phyloP scores from a whole-genome alignment of 2,329 filamentous ascomycete species.

The Curvularia lunata region DNA sequence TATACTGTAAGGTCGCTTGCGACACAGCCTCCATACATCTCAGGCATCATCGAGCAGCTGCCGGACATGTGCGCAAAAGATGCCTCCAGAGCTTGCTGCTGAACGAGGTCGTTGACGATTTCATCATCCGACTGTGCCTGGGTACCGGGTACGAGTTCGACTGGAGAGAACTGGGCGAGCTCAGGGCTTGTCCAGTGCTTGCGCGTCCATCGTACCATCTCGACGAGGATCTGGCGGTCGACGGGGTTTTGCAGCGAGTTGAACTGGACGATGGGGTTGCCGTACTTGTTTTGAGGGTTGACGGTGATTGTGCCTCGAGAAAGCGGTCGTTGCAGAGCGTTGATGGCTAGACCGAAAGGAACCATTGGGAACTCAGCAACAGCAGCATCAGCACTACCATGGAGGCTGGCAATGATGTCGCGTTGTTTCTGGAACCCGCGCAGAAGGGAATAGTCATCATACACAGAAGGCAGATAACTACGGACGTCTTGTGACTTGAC shows the following conservation, averaged over 20 bases:
- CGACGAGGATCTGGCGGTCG: conserved; percentile 45
- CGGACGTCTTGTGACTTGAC: conserved; percentile 27
- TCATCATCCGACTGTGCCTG: conserved; percentile 36
- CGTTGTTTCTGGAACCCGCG: conserved; percentile 34
- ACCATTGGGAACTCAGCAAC: conserved; percentile 43
- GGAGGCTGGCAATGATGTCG: conserved; percentile 31
- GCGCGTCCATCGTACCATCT: conserved; percentile 47
- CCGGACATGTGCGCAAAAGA: conserved; percentile 39
- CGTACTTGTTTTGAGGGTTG: conserved; percentile 43
- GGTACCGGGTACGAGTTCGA: conserved; percentile 39
- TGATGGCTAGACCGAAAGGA: conserved; percentile 32
- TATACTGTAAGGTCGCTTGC: conserved; percentile 32
- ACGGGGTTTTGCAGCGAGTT: conserved; percentile 46
- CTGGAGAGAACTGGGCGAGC: conserved; percentile 40
- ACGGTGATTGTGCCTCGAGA: conserved; percentile 49
- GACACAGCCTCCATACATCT: conserved; percentile 37
- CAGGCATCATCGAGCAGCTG: conserved; percentile 39
- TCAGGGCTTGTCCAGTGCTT: conserved; percentile 40
- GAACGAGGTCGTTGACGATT: conserved; percentile 26
- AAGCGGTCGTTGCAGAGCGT: conserved; percentile 30
- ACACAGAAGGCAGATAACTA: conserved; percentile 26
- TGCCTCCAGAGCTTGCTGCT: conserved; percentile 22
- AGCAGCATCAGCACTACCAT: conserved; percentile 33
- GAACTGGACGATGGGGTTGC: conserved; percentile 42
- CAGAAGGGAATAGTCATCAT: conserved; percentile 25